Conservation (phyloP, 2,329 filamentous ascomycete genomes). For the Botrytis cinerea region DNA sequence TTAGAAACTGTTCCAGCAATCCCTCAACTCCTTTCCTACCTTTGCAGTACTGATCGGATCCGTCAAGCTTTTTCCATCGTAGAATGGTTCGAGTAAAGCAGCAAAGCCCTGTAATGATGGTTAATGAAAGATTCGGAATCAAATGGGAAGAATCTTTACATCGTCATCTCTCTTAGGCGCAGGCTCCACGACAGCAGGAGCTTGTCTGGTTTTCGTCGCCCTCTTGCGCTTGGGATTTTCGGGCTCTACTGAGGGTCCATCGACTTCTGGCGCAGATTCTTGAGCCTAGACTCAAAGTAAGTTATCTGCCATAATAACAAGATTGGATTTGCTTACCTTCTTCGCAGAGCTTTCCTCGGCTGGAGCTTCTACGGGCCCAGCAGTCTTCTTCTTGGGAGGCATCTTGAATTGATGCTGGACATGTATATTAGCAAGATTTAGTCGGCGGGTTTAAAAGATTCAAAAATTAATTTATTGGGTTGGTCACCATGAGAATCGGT, state of each 20-base stretch:
- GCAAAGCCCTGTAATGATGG: slow-evolving; percentile 51
- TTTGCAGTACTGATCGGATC: slow-evolving; percentile 69
- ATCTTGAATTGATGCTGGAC: slow-evolving; percentile 17
- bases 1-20: slow-evolving; percentile 26
- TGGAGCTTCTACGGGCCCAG: slow-evolving; percentile 17
- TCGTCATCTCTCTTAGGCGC: slow-evolving; percentile 33
- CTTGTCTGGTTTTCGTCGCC: slow-evolving; percentile 28
- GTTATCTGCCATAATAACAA: background rate
- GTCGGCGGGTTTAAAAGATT: slow-evolving; percentile 16
- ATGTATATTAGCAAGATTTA: slow-evolving; percentile 1
- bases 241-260: slow-evolving; percentile 25
- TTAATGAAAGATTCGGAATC: background rate
- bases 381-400: slow-evolving; percentile 26
- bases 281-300: slow-evolving; percentile 14
- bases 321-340: background rate
- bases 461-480: slow-evolving; percentile 19
- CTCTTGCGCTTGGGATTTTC: slow-evolving; percentile 35
- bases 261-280: slow-evolving; percentile 11
- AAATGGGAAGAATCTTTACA: slow-evolving; percentile 27
- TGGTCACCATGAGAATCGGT: background rate
- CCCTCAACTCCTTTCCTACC: slow-evolving; percentile 27
- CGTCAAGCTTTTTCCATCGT: slow-evolving; percentile 66
- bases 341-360: slow-evolving; percentile 5
- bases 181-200: slow-evolving; percentile 28
- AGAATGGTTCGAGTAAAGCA: slow-evolving; percentile 67